Evolutionary conservation across 2,329 filamentous ascomycete genomes (phyloP).

Genomic region (Cladosporium sp.): DNA sequence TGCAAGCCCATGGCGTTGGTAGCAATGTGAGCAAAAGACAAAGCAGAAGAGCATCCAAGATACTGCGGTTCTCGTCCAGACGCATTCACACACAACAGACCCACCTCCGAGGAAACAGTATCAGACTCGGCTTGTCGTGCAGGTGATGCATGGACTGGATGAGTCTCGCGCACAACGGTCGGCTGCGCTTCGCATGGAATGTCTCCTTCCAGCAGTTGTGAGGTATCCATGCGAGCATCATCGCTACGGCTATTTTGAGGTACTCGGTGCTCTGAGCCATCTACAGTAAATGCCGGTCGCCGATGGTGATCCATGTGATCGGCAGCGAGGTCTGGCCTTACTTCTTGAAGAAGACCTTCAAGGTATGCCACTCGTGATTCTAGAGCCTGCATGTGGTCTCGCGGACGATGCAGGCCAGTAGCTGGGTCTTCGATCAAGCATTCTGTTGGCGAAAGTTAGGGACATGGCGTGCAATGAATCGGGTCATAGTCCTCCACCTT

Average conservation of each 20-base stretch:
- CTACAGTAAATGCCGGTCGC: neutral
- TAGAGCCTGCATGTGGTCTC: conserved; percentile 32
- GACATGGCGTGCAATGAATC: neutral
- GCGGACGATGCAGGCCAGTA: conserved; percentile 31
- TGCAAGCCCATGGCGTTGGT: conserved; percentile 23
- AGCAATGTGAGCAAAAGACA: conserved; percentile 32
- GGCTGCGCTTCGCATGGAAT: neutral
- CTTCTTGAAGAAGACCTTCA: conserved; percentile 29
- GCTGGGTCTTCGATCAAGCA: conserved; percentile 37
- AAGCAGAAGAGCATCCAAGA: conserved; percentile 35
- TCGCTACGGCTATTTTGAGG: too few relatives aligned
- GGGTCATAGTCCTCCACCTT: neutral
- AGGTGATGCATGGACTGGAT: neutral
- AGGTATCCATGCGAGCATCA: too few relatives aligned
- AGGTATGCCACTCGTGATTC: conserved; percentile 29
- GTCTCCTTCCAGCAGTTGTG: too few relatives aligned
- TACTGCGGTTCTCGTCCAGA: conserved; percentile 36
- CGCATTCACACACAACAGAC: conserved; percentile 30
- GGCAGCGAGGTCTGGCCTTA: conserved; percentile 25
- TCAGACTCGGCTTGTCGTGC: conserved; percentile 6
- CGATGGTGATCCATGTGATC: conserved; percentile 16
- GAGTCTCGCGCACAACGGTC: neutral
- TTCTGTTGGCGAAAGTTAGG: conserved; percentile 19
- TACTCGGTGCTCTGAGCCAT: too few relatives aligned
- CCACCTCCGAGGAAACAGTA: conserved; percentile 30